Evolutionary conservation across 2,329 filamentous ascomycete species (phyloP).

Genomic region (Emergomyces orientalis): DNA sequence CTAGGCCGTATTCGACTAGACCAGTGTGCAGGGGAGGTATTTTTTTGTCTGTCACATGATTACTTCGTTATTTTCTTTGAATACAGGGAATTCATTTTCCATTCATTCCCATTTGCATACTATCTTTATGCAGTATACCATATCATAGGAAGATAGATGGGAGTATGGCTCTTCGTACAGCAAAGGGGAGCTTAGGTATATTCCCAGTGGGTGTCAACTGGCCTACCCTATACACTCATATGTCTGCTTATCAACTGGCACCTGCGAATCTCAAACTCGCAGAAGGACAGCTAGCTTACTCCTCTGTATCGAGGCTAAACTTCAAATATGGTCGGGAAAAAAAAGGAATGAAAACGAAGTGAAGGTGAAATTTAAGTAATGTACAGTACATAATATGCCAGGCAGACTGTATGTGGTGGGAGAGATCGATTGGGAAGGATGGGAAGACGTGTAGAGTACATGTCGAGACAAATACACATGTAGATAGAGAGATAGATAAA

Average conservation of each 20-base stretch:
- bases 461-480: background rate
- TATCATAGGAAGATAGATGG: background rate
- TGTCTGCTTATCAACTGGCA: no score
- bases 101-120: no score
- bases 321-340: no score
- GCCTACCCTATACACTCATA: no score
- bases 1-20: background rate
- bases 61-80: no score
- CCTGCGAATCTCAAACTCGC: background rate
- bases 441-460: background rate
- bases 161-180: background rate
- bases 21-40: no score
- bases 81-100: background rate
- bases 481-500: background rate
- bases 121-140: no score
- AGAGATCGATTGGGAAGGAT: background rate
- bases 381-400: background rate
- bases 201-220: no score
- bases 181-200: background rate
- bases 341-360: background rate
- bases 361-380: background rate
- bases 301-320: no score
- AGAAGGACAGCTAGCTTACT: background rate
- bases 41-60: no score
- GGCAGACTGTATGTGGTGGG: background rate